A percentile compares a stretch with the other conserved stretches of the same genome.
These are phyloP conservation scores for Scytalidium lignicola DNA, from an alignment of 2,329 filamentous ascomycete genomes.

Conservation along the genomic window DNA sequence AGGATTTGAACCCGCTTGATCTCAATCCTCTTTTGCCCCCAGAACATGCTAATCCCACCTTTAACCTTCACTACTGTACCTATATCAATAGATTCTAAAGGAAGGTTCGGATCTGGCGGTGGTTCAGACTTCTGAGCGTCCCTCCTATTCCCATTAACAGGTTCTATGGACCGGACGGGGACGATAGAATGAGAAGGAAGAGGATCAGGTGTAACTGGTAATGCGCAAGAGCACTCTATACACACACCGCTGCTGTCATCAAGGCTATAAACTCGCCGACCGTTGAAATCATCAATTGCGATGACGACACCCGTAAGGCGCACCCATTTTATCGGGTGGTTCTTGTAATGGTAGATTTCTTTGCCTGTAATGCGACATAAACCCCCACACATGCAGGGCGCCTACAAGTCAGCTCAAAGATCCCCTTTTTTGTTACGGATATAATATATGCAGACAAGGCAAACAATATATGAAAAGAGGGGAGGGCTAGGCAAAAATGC, in stretches of 20 bases:
- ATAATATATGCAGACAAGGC: no score
- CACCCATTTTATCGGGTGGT: constrained; percentile 73
- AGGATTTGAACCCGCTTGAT: constrained; percentile 46
- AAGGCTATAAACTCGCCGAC: constrained; percentile 48
- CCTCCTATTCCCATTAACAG: not conserved
- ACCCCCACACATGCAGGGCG: no score
- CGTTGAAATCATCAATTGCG: constrained; percentile 47
- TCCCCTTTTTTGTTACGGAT: no score
- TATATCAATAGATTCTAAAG: constrained; percentile 36
- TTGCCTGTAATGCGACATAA: constrained; percentile 36
- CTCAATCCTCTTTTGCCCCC: constrained; percentile 45
- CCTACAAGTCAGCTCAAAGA: not conserved
- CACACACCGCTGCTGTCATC: constrained; percentile 60
- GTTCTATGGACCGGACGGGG: not conserved
- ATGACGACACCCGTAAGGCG: constrained; percentile 67
- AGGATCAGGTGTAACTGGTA: constrained; percentile 4
- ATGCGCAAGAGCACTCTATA: constrained; percentile 38
- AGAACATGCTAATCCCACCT: constrained; percentile 43
- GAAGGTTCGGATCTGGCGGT: constrained; percentile 39
- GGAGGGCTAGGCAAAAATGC: no score
- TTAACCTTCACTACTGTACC: constrained; percentile 54
- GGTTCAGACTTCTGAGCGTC: constrained; percentile 55
- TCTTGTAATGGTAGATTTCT: constrained; percentile 60
- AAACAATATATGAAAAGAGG: not conserved
- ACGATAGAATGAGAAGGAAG: not conserved